Percentiles rank a stretch among this genome's conserved stretches.
phyloP scores from a whole-genome alignment of 192 early-diverging fungal genomes.

The Mycoemilia scoparia region DNA sequence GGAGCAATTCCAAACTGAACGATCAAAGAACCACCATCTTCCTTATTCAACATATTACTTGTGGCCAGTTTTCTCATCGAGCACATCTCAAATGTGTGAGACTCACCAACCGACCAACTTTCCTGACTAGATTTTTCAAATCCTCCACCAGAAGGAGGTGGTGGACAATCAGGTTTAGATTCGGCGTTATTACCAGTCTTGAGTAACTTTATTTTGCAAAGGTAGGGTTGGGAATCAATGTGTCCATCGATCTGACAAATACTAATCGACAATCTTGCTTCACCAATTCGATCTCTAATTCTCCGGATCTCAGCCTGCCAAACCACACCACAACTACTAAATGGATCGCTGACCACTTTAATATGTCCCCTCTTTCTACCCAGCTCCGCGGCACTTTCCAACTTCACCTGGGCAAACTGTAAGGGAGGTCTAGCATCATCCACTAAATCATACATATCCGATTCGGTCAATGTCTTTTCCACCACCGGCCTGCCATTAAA shows the following conservation, averaged over 20 bases:
- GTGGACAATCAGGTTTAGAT: too few species aligned
- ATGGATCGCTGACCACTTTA: constrained; percentile 9
- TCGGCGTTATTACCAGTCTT: too few species aligned
- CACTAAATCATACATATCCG: background rate
- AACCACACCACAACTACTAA: constrained; percentile 13
- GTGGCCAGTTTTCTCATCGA: constrained; percentile 5
- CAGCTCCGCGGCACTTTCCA: constrained; percentile 11
- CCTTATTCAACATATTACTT: constrained; percentile 1
- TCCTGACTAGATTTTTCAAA: too few species aligned
- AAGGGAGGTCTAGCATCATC: constrained; percentile 2
- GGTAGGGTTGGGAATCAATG: too few species aligned
- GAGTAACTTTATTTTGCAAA: too few species aligned
- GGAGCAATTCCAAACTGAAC: constrained; percentile 12
- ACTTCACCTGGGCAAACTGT: constrained; percentile 1
- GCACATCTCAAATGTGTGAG: constrained; percentile 10
- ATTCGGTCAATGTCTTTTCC: constrained; percentile 3
- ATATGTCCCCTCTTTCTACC: constrained; percentile 23
- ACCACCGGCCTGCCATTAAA: constrained; percentile 2
- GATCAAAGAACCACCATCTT: constrained; percentile 4
- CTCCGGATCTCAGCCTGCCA: constrained; percentile 14
- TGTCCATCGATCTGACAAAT: constrained; percentile 11
- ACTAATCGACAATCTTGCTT: constrained; percentile 9
- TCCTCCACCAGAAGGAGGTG: too few species aligned
- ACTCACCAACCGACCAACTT: background rate
- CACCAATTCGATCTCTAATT: constrained; percentile 9